A percentile compares a stretch with the other conserved stretches of the same genome.
These are phyloP conservation scores for Fraxinus dipetala DNA, from an alignment of 305 asterid species.

Conservation along the genomic window DNA sequence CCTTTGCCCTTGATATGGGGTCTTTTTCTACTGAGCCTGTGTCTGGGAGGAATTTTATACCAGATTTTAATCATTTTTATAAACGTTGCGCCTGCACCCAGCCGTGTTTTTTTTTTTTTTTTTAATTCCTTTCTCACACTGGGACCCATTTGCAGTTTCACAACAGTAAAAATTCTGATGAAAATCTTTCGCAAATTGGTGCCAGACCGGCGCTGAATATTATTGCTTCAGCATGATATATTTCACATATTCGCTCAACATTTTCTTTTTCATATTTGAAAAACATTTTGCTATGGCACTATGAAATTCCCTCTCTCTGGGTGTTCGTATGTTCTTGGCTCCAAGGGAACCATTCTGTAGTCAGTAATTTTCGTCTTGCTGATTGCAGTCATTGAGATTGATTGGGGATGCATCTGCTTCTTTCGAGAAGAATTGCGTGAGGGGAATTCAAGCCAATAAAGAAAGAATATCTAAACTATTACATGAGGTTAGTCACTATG, in stretches of 20 bases:
- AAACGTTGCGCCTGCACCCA: neutral
- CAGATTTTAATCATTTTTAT: neutral
- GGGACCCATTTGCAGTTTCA: neutral
- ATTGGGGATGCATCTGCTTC: constrained; percentile 92
- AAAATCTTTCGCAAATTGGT: neutral
- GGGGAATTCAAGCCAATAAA: constrained; percentile 84
- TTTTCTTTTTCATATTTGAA: neutral
- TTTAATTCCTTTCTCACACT: neutral
- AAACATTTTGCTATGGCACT: neutral
- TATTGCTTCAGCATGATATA: neutral
- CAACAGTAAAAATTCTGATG: neutral
- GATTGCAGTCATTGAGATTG: constrained; percentile 71
- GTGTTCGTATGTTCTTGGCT: neutral
- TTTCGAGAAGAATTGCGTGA: constrained; percentile 88
- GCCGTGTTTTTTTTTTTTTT: neutral
- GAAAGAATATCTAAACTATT: constrained; percentile 78
- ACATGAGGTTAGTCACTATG: constrained; percentile 65
- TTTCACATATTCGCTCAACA: neutral
- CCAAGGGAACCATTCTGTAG: constrained; percentile 8
- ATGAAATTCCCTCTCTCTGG: neutral
- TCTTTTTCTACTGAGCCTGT: neutral
- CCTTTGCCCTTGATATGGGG: neutral
- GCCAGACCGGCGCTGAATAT: neutral
- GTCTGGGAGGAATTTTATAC: neutral
- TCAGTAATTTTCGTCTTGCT: constrained; percentile 11